These are phyloP conservation scores for Pseudogymnoascus sp. DNA, from an alignment of 2,329 filamentous ascomycete species.

Conservation along the genomic window DNA sequence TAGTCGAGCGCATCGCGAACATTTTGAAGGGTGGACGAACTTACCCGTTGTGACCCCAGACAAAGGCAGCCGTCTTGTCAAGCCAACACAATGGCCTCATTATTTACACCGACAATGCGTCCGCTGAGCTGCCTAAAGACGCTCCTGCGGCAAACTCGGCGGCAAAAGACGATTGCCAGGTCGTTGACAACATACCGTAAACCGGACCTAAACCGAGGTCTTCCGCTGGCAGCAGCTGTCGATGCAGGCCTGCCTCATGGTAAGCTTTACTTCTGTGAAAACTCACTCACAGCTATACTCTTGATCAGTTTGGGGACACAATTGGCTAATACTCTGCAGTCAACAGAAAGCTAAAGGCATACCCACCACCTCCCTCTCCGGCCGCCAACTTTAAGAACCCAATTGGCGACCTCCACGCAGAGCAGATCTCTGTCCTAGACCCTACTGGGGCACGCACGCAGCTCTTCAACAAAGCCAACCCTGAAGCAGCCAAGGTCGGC, in stretches of 20 bases:
- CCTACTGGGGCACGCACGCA: slow-evolving; percentile 73
- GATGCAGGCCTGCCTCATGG: slow-evolving; percentile 5
- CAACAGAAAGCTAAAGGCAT: slow-evolving; percentile 41
- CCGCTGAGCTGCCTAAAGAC: slow-evolving; percentile 64
- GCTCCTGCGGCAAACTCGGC: slow-evolving; percentile 49
- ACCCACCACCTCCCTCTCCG: slow-evolving; percentile 47
- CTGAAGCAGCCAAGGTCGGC: slow-evolving; percentile 71
- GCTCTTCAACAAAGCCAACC: slow-evolving; percentile 71
- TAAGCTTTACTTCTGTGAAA: background rate
- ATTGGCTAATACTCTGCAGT: slow-evolving; percentile 16
- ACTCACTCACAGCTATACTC: background rate
- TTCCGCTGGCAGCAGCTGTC: slow-evolving; percentile 1
- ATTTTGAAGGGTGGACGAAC: slow-evolving; percentile 9
- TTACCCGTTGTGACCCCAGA: background rate
- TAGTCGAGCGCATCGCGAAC: slow-evolving; percentile 1
- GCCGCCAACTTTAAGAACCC: slow-evolving; percentile 55
- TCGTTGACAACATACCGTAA: slow-evolving; percentile 41
- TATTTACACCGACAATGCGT: slow-evolving; percentile 40
- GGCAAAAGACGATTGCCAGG: slow-evolving; percentile 38
- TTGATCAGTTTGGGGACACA: background rate
- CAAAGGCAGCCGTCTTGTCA: slow-evolving; percentile 7
- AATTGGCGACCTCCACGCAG: slow-evolving; percentile 55
- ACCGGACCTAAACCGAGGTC: slow-evolving; percentile 4
- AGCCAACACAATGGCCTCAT: slow-evolving; percentile 22
- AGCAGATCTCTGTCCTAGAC: slow-evolving; percentile 70